These are phyloP conservation scores for Pelargonium citronellum DNA, from an alignment of 441 rosid genomes.

Conservation along the genomic window DNA sequence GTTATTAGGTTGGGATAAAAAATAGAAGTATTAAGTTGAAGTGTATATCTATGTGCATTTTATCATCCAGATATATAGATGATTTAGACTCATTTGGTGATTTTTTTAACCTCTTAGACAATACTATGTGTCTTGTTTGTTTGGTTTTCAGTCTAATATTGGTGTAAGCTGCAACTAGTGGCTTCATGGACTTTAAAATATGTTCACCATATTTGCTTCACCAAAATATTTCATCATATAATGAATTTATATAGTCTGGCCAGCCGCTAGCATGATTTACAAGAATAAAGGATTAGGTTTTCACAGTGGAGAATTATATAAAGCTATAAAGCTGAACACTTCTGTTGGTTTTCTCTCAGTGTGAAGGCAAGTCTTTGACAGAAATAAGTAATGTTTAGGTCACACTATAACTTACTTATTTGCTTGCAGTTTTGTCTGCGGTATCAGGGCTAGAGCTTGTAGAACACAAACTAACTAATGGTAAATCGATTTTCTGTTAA, in stretches of 20 bases:
- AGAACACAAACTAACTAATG: conserved; percentile 40
- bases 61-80: too few relatives aligned
- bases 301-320: neutral
- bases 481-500: conserved; percentile 30
- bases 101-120: too few relatives aligned
- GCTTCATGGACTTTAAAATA: neutral
- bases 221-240: neutral
- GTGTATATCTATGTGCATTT: neutral
- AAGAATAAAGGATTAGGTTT: neutral
- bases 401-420: conserved; percentile 8
- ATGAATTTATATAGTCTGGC: neutral
- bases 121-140: too few relatives aligned
- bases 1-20: neutral
- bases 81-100: neutral
- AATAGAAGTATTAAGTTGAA: neutral
- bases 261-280: neutral
- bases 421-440: conserved; percentile 71
- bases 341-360: neutral
- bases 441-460: conserved; percentile 63
- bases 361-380: neutral
- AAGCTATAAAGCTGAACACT: neutral
- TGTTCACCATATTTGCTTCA: neutral
- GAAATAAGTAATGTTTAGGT: conserved; percentile 5
- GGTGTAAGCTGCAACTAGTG: neutral
- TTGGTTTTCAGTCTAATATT: neutral